These are phyloP conservation scores for Saturnispora dispora DNA, from an alignment of 805 yeast genomes.

Conservation along the genomic window DNA sequence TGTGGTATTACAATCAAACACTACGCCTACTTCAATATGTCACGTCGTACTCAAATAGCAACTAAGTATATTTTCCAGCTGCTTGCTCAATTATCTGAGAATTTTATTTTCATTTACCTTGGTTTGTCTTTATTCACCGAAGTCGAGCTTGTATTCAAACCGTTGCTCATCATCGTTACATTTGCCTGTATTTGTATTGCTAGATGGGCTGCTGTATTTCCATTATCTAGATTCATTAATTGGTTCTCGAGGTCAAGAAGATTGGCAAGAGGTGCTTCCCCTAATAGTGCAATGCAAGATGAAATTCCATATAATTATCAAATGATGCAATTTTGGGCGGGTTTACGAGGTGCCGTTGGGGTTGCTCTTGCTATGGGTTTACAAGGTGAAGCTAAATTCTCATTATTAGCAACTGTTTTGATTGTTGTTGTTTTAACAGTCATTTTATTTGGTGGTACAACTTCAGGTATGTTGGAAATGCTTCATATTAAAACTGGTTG, in stretches of 20 bases:
- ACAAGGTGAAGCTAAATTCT: constrained; percentile 85
- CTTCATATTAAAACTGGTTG: constrained; percentile 90
- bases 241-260: constrained; percentile 60
- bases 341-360: constrained; percentile 97
- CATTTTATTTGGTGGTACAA: constrained; percentile 94
- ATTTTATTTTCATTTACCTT: constrained; percentile 89
- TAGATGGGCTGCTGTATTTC: constrained; percentile 96
- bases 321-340: constrained; percentile 99
- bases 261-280: constrained; percentile 35
- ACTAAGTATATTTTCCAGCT: constrained; percentile 91
- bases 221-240: constrained; percentile 76
- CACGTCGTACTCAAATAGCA: constrained; percentile 93
- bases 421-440: constrained; percentile 97
- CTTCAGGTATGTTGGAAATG: constrained; percentile 96
- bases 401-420: constrained; percentile 85
- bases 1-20: constrained; percentile 96
- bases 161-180: constrained; percentile 82
- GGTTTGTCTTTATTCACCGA: constrained; percentile 94
- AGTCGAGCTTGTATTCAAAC: constrained; percentile 91
- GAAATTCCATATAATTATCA: constrained; percentile 94
- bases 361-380: constrained; percentile 97
- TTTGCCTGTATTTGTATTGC: constrained; percentile 87
- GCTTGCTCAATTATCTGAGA: constrained; percentile 90
- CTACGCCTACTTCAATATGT: constrained; percentile 96
- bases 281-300: constrained; percentile 43